Evolutionary conservation across 1,284 basidiomycete genomes (phyloP).

Genomic region (Bondarzewia mesenterica): DNA sequence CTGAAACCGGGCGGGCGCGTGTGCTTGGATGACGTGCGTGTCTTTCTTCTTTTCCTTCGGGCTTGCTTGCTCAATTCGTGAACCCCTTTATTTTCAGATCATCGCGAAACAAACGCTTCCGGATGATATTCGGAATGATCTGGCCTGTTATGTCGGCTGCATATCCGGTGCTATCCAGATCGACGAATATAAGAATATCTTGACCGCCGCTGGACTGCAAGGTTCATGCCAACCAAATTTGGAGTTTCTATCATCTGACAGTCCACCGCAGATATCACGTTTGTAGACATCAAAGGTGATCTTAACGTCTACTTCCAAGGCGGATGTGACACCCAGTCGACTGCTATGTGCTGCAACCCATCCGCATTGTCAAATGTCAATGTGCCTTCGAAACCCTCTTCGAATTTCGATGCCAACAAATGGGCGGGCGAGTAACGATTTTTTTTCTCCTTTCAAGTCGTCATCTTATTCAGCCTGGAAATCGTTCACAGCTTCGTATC

Average conservation of each 20-base stretch:
- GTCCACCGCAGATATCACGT: neutral
- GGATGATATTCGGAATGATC: neutral
- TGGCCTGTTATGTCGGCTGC: conserved; percentile 1
- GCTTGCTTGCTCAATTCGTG: neutral
- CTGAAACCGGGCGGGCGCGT: conserved; percentile 2
- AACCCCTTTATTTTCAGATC: neutral
- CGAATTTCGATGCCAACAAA: neutral
- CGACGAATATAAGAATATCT: neutral
- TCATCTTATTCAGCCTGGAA: too few relatives aligned
- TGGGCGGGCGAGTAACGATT: neutral
- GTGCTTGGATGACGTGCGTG: neutral
- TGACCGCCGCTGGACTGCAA: neutral
- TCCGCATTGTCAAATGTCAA: neutral
- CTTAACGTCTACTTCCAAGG: neutral
- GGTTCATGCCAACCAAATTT: neutral
- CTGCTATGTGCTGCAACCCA: neutral
- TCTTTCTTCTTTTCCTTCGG: neutral
- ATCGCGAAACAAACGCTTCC: neutral
- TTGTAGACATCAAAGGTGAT: conserved; percentile 1
- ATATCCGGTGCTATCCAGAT: neutral
- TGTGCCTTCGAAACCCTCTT: neutral
- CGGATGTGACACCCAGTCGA: neutral
- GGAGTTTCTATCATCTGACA: neutral
- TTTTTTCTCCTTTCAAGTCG: too few relatives aligned
- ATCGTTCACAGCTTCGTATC: neutral